Evolutionary conservation across 1,284 basidiomycete species (phyloP).

Genomic region (Porogramme epimiltina): DNA sequence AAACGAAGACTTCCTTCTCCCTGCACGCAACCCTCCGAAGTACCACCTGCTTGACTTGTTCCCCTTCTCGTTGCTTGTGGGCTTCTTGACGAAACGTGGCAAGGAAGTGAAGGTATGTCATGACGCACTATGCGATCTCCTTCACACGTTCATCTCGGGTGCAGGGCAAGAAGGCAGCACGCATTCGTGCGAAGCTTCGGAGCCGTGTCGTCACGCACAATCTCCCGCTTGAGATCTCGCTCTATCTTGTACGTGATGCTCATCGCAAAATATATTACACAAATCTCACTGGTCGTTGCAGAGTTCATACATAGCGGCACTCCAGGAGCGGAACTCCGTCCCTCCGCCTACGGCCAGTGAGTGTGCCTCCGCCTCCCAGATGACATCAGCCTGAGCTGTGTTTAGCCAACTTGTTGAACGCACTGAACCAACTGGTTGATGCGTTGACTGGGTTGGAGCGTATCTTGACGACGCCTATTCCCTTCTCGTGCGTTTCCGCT

Average conservation of each 20-base stretch:
- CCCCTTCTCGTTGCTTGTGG: conserved; percentile 66
- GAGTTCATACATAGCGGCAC: conserved; percentile 66
- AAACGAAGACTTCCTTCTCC: conserved; percentile 51
- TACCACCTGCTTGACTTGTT: conserved; percentile 68
- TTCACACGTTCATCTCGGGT: background rate
- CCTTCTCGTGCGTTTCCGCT: conserved; percentile 58
- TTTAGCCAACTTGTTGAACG: conserved; percentile 51
- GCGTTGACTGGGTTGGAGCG: conserved; percentile 73
- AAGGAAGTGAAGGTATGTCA: conserved; percentile 45
- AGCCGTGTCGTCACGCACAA: conserved; percentile 58
- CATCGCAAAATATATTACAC: background rate
- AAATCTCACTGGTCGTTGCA: conserved; percentile 26
- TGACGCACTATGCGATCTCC: no score
- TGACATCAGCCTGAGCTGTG: background rate
- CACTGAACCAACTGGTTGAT: conserved; percentile 64
- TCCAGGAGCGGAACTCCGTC: conserved; percentile 59
- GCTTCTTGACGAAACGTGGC: conserved; percentile 45
- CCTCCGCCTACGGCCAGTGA: conserved; percentile 70
- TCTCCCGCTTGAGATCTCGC: conserved; percentile 71
- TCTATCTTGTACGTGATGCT: conserved; percentile 60
- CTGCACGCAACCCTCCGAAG: conserved; percentile 62
- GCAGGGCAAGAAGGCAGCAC: conserved; percentile 54
- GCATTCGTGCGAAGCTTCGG: conserved; percentile 49
- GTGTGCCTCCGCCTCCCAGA: conserved; percentile 22
- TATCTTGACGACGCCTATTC: conserved; percentile 80